These are phyloP conservation scores for Centella asiatica DNA, from an alignment of 129 eudicot species.

Conservation along the genomic window DNA sequence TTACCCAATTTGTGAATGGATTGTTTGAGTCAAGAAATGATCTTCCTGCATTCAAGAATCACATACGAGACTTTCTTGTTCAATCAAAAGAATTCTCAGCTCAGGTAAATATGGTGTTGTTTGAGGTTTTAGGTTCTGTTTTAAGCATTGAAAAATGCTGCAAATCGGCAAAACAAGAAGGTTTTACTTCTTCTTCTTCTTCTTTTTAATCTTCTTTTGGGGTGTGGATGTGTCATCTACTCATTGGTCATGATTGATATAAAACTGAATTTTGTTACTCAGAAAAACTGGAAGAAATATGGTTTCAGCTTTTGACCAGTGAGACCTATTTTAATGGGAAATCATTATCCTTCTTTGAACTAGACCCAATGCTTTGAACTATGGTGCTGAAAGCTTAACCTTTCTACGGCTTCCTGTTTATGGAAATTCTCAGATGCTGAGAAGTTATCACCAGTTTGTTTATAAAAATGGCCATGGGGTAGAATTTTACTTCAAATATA, in stretches of 20 bases:
- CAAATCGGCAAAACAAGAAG: too few relatives aligned
- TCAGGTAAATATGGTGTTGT: slow-evolving; percentile 40
- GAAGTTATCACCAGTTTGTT: background rate
- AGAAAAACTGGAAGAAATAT: too few relatives aligned
- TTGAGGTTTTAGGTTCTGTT: background rate
- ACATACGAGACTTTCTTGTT: slow-evolving; percentile 92
- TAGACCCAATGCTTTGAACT: background rate
- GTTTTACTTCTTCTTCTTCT: too few relatives aligned
- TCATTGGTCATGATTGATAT: too few relatives aligned
- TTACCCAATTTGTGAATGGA: slow-evolving; percentile 78
- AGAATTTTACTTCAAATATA: background rate
- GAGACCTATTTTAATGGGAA: too few relatives aligned
- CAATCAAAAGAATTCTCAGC: slow-evolving; percentile 97
- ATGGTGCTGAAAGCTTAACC: too few relatives aligned
- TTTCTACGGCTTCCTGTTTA: too few relatives aligned
- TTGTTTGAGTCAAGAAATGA: slow-evolving; percentile 70
- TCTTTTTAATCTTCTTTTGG: too few relatives aligned
- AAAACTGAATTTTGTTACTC: too few relatives aligned
- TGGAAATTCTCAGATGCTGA: background rate
- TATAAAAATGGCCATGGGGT: background rate
- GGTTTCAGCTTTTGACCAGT: too few relatives aligned
- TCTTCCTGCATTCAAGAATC: slow-evolving; percentile 71
- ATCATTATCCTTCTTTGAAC: background rate
- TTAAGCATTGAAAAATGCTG: too few relatives aligned
- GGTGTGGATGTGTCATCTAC: too few relatives aligned